A percentile compares a stretch with the other conserved stretches of the same genome.
These are phyloP conservation scores for Melanomma pulvis-pyrius DNA, from an alignment of 495 filamentous ascomycete species.

Conservation along the genomic window DNA sequence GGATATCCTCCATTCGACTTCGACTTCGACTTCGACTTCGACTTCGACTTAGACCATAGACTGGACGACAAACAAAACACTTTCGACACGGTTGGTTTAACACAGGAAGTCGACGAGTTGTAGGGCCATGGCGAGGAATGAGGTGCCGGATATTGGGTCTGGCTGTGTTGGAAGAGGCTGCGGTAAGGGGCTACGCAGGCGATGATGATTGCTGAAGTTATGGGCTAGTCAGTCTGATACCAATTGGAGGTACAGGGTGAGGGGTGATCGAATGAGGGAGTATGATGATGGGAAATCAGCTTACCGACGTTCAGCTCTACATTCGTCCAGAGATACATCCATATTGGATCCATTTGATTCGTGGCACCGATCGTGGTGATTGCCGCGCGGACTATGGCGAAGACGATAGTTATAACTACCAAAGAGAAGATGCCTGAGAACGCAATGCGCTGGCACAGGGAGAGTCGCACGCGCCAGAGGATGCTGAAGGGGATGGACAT, in stretches of 20 bases:
- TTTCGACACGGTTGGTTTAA: neutral
- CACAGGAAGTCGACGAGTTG: neutral
- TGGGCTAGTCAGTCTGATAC: neutral
- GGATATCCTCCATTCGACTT: neutral
- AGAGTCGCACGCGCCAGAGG: constrained; percentile 41
- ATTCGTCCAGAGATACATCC: constrained; percentile 8
- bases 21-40: neutral
- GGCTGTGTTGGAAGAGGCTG: neutral
- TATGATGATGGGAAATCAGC: neutral
- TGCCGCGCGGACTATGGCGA: constrained; percentile 33
- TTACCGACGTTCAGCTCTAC: constrained; percentile 14
- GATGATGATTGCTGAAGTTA: neutral
- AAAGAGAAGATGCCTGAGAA: constrained; percentile 44
- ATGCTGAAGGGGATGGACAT: constrained; percentile 38
- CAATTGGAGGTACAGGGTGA: too few relatives aligned
- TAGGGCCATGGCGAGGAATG: neutral
- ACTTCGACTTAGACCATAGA: neutral
- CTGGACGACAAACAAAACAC: neutral
- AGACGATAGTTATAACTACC: constrained; percentile 38
- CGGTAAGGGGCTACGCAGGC: constrained; percentile 5
- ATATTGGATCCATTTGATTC: neutral
- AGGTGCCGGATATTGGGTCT: neutral
- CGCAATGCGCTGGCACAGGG: constrained; percentile 26
- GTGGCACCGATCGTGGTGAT: neutral
- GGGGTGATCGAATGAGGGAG: neutral